Evolutionary conservation across 257 asterid genomes (phyloP), one percentile per base, ranked within the genome.

Genomic region (Coffea canephora): DNA sequence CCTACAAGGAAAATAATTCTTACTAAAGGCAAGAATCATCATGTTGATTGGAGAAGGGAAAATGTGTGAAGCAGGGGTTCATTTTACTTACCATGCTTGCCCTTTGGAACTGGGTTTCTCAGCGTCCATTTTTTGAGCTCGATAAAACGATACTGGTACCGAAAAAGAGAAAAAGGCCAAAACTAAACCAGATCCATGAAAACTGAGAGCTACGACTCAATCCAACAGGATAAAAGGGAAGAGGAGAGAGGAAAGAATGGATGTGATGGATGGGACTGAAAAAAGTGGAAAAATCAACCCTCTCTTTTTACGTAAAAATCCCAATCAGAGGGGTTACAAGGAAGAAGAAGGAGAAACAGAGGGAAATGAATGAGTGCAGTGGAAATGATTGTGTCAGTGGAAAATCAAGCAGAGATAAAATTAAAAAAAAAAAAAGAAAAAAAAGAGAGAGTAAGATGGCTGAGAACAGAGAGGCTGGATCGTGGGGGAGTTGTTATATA

Each of bases 51-150:
- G 21, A 34, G 21, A 74, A 75, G 12, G 66, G 45, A 57, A 8
- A n/a, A 77, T 2, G 19, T 15, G 10, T 54, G 43, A 55, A 57
- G 69, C 8, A 12, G 19, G 71, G 23, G 80, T 19, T 64, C 61
- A 45, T 46, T 72, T 39, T 18, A 88, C 16, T 88, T 80, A 94
- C 98, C 97, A 93, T 78, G 99, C 99, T 86, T 93, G 99, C 73
- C 98, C 99, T 91, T 92, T 93, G 82, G 97, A 76, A 64, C 81
- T 84, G 76, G 93, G 88, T 80, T 86, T 91, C 46, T 91, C 94
- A 62, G 91, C 76, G 18, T 91, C 92, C 99, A 95, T 93, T 34
- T 49, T 85, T 69, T n/a, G 8, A 11, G 8, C 6, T 61, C 81
- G 21, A 48, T 6, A 46, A 12, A 71, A 69, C 64, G 71, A 62